A percentile compares a stretch with the other conserved stretches of the same genome.
Conservation (phyloP, 345 rosid species). For the Sisymbrium irio region DNA sequence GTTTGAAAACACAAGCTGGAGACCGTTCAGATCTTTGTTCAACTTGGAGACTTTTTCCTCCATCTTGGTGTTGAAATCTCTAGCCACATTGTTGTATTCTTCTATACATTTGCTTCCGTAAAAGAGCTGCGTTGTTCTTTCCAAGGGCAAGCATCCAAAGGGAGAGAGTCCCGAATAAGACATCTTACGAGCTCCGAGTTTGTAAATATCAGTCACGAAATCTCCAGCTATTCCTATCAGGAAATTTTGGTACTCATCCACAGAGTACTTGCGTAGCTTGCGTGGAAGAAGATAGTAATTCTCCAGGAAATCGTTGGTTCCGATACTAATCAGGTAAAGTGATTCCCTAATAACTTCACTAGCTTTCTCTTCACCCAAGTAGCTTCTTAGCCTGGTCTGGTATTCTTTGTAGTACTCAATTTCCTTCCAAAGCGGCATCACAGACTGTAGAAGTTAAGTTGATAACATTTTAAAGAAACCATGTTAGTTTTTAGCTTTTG, state of each 20-base stretch:
- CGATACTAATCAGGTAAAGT: constrained; percentile 66
- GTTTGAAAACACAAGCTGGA: constrained; percentile 45
- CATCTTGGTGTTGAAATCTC: constrained; percentile 57
- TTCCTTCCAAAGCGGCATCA: constrained; percentile 81
- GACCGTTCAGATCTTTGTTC: constrained; percentile 48
- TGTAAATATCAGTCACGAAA: constrained; percentile 55
- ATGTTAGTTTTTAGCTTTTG: not conserved
- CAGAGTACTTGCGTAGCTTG: constrained; percentile 41
- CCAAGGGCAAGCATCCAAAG: constrained; percentile 83
- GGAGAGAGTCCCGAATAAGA: constrained; percentile 62
- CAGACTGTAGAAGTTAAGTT: constrained; percentile 47
- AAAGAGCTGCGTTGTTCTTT: constrained; percentile 60
- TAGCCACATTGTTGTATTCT: constrained; percentile 64
- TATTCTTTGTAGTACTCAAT: constrained; percentile 71
- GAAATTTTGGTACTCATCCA: constrained; percentile 54
- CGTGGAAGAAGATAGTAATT: constrained; percentile 55
- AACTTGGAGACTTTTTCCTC: constrained; percentile 31
- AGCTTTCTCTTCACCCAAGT: constrained; percentile 52
- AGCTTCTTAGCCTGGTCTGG: constrained; percentile 50
- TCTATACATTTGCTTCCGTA: constrained; percentile 45
- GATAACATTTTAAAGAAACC: not conserved
- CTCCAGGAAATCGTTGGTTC: constrained; percentile 85
- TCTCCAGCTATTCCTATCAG: constrained; percentile 50
- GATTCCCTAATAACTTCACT: constrained; percentile 51
- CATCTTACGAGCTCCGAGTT: constrained; percentile 67